Evolutionary conservation across 1,284 basidiomycete species (phyloP).

Genomic region (Leccinum proximum): DNA sequence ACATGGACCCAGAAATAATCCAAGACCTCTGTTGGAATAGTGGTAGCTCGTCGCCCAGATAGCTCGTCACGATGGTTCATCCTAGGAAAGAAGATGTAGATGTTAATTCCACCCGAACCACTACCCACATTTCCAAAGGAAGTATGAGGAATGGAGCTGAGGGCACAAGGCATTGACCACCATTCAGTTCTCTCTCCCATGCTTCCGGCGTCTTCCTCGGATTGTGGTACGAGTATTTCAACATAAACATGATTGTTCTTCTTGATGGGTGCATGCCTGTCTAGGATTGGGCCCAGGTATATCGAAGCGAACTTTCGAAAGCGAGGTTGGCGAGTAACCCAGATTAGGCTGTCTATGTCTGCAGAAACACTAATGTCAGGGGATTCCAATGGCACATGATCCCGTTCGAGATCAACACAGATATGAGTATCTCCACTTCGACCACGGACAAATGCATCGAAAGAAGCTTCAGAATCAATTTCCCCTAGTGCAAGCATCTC

Average conservation of each 20-base stretch:
- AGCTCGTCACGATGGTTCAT: conserved; percentile 16
- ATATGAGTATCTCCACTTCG: background rate
- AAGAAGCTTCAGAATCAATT: background rate
- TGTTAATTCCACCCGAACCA: too few relatives aligned
- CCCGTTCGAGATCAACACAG: background rate
- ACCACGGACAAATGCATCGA: background rate
- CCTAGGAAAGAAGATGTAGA: conserved; percentile 12
- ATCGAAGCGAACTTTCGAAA: background rate
- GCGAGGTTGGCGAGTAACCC: background rate
- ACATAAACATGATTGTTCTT: too few relatives aligned
- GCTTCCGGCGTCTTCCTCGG: too few relatives aligned
- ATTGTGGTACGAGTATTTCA: too few relatives aligned
- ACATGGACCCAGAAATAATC: conserved; percentile 10
- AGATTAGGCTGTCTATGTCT: conserved; percentile 1
- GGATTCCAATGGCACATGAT: background rate
- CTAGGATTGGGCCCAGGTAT: too few relatives aligned
- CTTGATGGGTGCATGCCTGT: too few relatives aligned
- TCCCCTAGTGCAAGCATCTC: background rate
- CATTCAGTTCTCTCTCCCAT: too few relatives aligned
- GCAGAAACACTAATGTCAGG: background rate
- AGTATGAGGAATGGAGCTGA: too few relatives aligned
- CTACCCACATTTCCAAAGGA: too few relatives aligned
- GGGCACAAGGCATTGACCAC: too few relatives aligned
- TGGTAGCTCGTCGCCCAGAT: background rate
- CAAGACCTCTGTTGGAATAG: conserved; percentile 9